A percentile compares a stretch with the other conserved stretches of the same genome.
phyloP scores from a whole-genome alignment of 2,329 filamentous ascomycete genomes.

The Coleophoma cylindrospora region DNA sequence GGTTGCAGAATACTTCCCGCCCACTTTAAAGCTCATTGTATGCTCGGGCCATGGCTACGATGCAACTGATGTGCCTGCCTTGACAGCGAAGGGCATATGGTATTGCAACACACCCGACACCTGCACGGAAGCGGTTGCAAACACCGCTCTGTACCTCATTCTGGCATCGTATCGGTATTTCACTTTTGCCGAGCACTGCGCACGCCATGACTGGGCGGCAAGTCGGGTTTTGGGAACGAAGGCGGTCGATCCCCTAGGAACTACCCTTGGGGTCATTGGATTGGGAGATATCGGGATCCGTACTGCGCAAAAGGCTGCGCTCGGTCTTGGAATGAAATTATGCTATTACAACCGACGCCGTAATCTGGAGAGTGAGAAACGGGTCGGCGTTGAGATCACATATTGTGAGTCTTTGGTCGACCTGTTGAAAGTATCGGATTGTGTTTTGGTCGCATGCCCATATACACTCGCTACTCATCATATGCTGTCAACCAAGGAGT shows the following conservation, averaged over 20 bases:
- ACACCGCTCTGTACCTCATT: slow-evolving; percentile 22
- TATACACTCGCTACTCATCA: slow-evolving; percentile 21
- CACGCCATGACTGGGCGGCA: slow-evolving; percentile 11
- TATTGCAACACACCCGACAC: slow-evolving; percentile 27
- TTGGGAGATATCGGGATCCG: slow-evolving; percentile 29
- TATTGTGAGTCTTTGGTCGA: slow-evolving; percentile 24
- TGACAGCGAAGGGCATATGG: slow-evolving; percentile 20
- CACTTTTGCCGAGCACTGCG: slow-evolving; percentile 16
- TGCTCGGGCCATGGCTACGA: slow-evolving; percentile 26
- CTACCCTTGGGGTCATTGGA: slow-evolving; percentile 27
- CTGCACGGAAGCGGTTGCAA: slow-evolving; percentile 23
- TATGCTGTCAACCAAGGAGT: slow-evolving; percentile 17
- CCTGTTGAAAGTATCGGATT: slow-evolving; percentile 22
- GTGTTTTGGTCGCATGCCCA: slow-evolving; percentile 29
- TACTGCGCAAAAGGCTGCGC: slow-evolving; percentile 20
- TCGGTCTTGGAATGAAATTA: slow-evolving; percentile 27
- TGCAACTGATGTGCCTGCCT: slow-evolving; percentile 17
- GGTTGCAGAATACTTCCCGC: slow-evolving; percentile 14
- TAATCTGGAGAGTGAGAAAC: slow-evolving; percentile 5
- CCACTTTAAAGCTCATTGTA: slow-evolving; percentile 16
- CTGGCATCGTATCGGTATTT: slow-evolving; percentile 20
- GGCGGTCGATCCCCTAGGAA: slow-evolving; percentile 21
- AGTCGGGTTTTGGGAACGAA: slow-evolving; percentile 12
- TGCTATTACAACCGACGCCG: slow-evolving; percentile 21
- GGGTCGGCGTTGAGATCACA: slow-evolving; percentile 12